These are phyloP conservation scores for Microbotryum intermedium DNA, from an alignment of 1,284 basidiomycete species.

Conservation along the genomic window DNA sequence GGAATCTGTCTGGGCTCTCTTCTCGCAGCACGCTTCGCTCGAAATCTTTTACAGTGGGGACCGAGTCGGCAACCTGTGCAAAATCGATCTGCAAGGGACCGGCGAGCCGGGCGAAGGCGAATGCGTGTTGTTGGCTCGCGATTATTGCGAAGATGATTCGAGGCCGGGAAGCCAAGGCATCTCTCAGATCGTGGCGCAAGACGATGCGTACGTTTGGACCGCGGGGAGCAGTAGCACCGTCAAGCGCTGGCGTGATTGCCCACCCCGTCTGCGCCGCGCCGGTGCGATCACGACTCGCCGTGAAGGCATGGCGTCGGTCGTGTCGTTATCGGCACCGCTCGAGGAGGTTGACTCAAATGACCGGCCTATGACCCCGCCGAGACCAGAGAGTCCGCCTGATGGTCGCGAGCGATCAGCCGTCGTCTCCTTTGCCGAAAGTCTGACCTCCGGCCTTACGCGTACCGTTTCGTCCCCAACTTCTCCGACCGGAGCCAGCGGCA, in stretches of 20 bases:
- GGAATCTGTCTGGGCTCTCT: constrained; percentile 80
- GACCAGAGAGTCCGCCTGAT: background rate
- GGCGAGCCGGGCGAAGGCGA: constrained; percentile 70
- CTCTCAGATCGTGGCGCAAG: constrained; percentile 71
- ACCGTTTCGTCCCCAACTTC: constrained; percentile 18
- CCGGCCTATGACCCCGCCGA: constrained; percentile 1
- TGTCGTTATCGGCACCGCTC: background rate
- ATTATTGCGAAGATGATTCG: constrained; percentile 44
- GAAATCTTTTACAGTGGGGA: constrained; percentile 96
- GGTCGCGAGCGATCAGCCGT: constrained; percentile 10
- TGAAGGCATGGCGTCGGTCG: background rate
- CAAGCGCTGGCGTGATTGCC: constrained; percentile 57
- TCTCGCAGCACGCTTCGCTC: constrained; percentile 75
- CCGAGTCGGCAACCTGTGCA: constrained; percentile 76
- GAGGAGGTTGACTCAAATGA: constrained; percentile 1
- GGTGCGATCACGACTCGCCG: background rate
- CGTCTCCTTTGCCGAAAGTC: constrained; percentile 25
- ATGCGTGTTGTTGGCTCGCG: constrained; percentile 73
- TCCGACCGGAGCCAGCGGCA: background rate
- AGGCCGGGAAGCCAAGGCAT: constrained; percentile 49
- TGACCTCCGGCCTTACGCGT: constrained; percentile 17
- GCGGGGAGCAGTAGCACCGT: constrained; percentile 73
- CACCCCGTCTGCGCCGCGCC: constrained; percentile 7
- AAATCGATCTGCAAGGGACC: constrained; percentile 76
- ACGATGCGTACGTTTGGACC: constrained; percentile 84